phyloP scores from a whole-genome alignment of 2,329 filamentous ascomycete species.

The Paramyrothecium sp. region DNA sequence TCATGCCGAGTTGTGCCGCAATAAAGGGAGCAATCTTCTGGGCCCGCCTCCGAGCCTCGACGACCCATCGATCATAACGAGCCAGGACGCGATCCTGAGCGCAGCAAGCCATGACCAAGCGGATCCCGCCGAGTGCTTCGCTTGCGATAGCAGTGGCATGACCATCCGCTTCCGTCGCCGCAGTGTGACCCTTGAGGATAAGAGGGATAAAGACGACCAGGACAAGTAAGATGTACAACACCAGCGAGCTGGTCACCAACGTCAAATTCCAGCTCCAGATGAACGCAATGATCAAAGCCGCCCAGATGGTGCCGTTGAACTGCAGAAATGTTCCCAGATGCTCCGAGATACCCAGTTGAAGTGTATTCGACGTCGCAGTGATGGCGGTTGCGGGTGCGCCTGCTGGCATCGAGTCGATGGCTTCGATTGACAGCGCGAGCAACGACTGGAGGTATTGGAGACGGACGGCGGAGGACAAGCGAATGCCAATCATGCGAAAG shows the following conservation, averaged over 20 bases:
- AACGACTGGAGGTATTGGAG: conserved; percentile 49
- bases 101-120: conserved; percentile 43
- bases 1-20: conserved; percentile 12
- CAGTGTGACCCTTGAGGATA: conserved; percentile 14
- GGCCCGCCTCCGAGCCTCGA: conserved; percentile 30
- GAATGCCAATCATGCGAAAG: conserved; percentile 48
- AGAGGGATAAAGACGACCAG: conserved; percentile 23
- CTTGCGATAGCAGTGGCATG: conserved; percentile 41
- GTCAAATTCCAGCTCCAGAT: conserved; percentile 51
- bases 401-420: conserved; percentile 47
- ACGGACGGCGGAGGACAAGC: conserved; percentile 48
- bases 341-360: conserved; percentile 55
- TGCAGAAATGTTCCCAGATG: conserved; percentile 44
- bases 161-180: conserved; percentile 17
- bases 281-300: conserved; percentile 50
- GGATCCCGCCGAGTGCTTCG: conserved; percentile 37
- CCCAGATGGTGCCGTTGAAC: conserved; percentile 37
- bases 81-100: conserved; percentile 33
- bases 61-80: conserved; percentile 35
- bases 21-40: conserved; percentile 25
- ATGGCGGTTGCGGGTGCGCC: conserved; percentile 52
- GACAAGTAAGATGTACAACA: conserved; percentile 38
- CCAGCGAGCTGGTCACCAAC: conserved; percentile 44
- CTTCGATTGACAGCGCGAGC: conserved; percentile 48
- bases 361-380: conserved; percentile 49